Evolutionary conservation across 176 grass and related monocot species (phyloP).

Genomic region (Paspalum notatum): DNA sequence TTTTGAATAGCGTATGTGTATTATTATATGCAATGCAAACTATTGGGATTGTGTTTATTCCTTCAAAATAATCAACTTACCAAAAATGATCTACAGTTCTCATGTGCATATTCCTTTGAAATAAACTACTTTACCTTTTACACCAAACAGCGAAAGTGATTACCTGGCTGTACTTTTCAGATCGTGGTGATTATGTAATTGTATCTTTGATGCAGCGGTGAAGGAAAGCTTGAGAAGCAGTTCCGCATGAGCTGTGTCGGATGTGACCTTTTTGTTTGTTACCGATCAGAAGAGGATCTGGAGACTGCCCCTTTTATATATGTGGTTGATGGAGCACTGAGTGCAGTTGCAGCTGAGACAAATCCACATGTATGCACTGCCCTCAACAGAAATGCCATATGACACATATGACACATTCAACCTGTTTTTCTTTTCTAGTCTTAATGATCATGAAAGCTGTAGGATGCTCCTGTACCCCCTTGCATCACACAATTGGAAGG

Average conservation of each 20-base stretch:
- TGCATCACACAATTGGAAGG: constrained; percentile 91
- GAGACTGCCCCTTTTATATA: constrained; percentile 86
- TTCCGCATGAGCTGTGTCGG: constrained; percentile 91
- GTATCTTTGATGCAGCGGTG: constrained; percentile 69
- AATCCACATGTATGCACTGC: constrained; percentile 79
- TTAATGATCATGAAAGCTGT: constrained; percentile 24
- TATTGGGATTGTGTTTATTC: constrained; percentile 1
- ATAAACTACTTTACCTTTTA: neutral
- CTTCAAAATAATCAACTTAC: too few species aligned
- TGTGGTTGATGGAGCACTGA: constrained; percentile 90
- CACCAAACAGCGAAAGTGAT: neutral
- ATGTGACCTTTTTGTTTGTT: constrained; percentile 94
- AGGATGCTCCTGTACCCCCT: constrained; percentile 98
- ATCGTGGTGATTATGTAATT: constrained; percentile 31
- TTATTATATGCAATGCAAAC: neutral
- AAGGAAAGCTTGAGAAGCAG: constrained; percentile 92
- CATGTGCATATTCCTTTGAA: constrained; percentile 1
- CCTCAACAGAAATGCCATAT: constrained; percentile 17
- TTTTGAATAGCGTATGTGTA: constrained; percentile 12
- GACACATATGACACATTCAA: constrained; percentile 36
- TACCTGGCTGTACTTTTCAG: constrained; percentile 19
- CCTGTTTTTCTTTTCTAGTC: constrained; percentile 11
- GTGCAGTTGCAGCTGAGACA: constrained; percentile 83
- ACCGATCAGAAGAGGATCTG: constrained; percentile 91
- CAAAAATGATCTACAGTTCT: neutral